Percentiles rank a stretch among this genome's conserved stretches.
phyloP scores from a whole-genome alignment of 768 basidiomycete species.

The Guyanaporus albipodus region DNA sequence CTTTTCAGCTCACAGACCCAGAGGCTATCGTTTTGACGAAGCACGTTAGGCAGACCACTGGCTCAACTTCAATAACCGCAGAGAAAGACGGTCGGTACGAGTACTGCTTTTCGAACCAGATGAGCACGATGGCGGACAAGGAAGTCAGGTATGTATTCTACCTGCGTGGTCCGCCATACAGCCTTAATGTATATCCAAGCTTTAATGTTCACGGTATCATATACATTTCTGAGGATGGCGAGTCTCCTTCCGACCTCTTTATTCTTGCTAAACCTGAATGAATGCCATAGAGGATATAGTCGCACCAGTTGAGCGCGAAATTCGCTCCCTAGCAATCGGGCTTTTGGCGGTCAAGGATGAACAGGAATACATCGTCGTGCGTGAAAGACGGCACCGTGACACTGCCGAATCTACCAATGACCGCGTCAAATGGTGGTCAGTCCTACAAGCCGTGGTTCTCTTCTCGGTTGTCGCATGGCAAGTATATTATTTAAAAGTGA shows the following conservation, averaged over 20 bases:
- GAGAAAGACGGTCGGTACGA: conserved; percentile 83
- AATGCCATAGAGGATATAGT: conserved; percentile 56
- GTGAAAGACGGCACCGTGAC: conserved; percentile 89
- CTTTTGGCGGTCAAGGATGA: conserved; percentile 93
- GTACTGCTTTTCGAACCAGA: conserved; percentile 99
- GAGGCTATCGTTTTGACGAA: conserved; percentile 62
- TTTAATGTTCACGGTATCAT: conserved; percentile 99
- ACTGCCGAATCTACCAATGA: conserved; percentile 92
- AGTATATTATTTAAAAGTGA: conserved; percentile 91
- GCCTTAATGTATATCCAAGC: conserved; percentile 36
- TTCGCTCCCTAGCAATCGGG: conserved; percentile 76
- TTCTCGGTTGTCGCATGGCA: conserved; percentile 95
- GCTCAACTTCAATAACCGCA: conserved; percentile 83
- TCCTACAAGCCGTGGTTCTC: conserved; percentile 82
- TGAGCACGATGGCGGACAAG: conserved; percentile 96
- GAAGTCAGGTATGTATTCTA: conserved; percentile 66
- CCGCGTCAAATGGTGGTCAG: conserved; percentile 99
- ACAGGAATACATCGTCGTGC: conserved; percentile 96
- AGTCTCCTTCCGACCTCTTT: conserved; percentile 12
- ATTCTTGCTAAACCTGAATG: conserved; percentile 1
- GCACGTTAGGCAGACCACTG: conserved; percentile 84
- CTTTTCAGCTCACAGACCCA: conserved; percentile 75
- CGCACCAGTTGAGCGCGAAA: conserved; percentile 95
- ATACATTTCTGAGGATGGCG: conserved; percentile 88
- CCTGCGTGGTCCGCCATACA: neutral